Evolutionary conservation across 1,284 basidiomycete genomes (phyloP), one percentile per base, ranked within the genome.

Genomic region (Pseudomicrostroma phylloplanum): DNA sequence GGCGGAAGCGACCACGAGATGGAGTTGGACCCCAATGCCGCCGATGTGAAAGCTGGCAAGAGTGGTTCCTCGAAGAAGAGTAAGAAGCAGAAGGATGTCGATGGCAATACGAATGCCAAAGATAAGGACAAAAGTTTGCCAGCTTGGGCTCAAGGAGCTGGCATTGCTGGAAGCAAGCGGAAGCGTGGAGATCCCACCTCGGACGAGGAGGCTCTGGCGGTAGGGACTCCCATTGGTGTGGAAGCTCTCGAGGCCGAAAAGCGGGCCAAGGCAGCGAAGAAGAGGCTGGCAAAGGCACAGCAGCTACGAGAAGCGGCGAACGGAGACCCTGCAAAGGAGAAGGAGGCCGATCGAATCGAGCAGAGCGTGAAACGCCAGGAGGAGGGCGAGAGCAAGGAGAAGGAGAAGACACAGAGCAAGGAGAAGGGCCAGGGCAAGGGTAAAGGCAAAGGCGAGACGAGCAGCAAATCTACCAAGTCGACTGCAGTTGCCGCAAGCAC

Each of bases 91-190:
- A 39, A 53, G 39, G 13, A 60, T 36, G 30, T 36, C 4, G 30
- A 60, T 23, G 17, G 55, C 39, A 49, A 49, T 57, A 15, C 67
- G 63, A 51, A 88, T 87, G 77, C 79, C 48, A 73, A 69, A 57
- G 51, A 43, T 67, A 53, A 66, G 59, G 23, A 73, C 82, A 26
- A 80, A 80, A 8, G 1, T 39, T 2, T n/a, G 25, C 66, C 69
- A 21, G 83, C 60, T 6, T 70, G 68, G 70, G 65, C 68, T 3
- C 60, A 64, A 55, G 68, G 65, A 8, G 70, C 63, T 41, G 72
- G 72, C 1, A 51, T 70, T 48, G 70, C 72, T 12, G 66, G 68
- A 19, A 64, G 73, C 19, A 76, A 76, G 64, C 64, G 73, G 41
- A 76, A 76, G 57, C 62, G 72, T 39, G 72, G 72, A 51, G 72